Conservation (phyloP, 2,329 filamentous ascomycete species). For the Penicillium glabrum region DNA sequence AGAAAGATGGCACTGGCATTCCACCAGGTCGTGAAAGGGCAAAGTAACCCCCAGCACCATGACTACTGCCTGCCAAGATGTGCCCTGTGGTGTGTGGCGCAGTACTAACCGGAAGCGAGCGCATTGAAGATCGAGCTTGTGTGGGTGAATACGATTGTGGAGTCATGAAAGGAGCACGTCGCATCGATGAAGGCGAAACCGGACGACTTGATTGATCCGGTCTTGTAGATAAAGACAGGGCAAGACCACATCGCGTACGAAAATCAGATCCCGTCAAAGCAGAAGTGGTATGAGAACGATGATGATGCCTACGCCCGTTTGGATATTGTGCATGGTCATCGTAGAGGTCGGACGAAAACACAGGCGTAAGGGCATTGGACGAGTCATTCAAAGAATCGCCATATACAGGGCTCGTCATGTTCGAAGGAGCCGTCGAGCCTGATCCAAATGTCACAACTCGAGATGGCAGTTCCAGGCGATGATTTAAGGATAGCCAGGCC, state of each 20-base stretch:
- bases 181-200: conserved; percentile 9
- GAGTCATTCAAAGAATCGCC: background rate
- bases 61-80: background rate
- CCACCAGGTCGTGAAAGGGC: conserved; percentile 15
- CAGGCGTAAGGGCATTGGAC: background rate
- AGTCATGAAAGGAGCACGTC: conserved; percentile 17
- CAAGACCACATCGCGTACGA: conserved; percentile 11
- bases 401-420: conserved; percentile 9
- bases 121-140: conserved; percentile 8
- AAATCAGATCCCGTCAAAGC: conserved; percentile 19
- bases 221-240: conserved; percentile 18
- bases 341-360: background rate
- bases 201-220: conserved; percentile 11
- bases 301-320: conserved; percentile 26
- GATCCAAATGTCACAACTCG: conserved; percentile 24
- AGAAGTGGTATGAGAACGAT: conserved; percentile 36
- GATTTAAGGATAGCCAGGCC: conserved; percentile 40
- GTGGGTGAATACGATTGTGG: conserved; percentile 16
- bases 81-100: background rate
- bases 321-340: background rate
- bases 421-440: conserved; percentile 4
- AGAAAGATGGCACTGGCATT: conserved; percentile 5
- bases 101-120: conserved; percentile 1
- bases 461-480: conserved; percentile 39
- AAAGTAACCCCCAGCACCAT: conserved; percentile 22